Percentiles rank a stretch among this genome's conserved stretches.
phyloP scores from a whole-genome alignment of 75 land plant species.

The Ceratopteris richardii region DNA sequence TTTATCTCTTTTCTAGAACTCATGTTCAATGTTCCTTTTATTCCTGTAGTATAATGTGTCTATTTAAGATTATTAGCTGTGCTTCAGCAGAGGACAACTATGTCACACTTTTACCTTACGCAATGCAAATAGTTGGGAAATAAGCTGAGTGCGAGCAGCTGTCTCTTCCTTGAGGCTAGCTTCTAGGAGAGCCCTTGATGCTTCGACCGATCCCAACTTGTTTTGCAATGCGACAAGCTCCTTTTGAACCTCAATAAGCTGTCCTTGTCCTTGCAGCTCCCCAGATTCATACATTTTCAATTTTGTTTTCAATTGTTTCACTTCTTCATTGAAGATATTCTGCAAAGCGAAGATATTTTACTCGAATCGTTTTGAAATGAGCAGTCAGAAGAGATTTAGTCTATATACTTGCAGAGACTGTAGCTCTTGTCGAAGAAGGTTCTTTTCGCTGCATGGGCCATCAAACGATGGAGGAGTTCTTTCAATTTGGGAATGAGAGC shows the following conservation, averaged over 20 bases:
- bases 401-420: slow-evolving; percentile 25
- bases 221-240: slow-evolving; percentile 21
- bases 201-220: slow-evolving; percentile 21
- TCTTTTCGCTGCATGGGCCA: slow-evolving; percentile 18
- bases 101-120: slow-evolving; percentile 19
- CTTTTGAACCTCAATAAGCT: slow-evolving; percentile 17
- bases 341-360: not conserved
- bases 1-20: no score
- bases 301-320: slow-evolving; percentile 29
- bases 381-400: not conserved
- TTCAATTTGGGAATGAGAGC: not conserved
- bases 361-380: not conserved
- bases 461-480: slow-evolving; percentile 4
- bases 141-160: slow-evolving; percentile 28
- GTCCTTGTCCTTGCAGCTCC: slow-evolving; percentile 15
- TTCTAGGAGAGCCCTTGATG: slow-evolving; percentile 22
- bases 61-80: no score
- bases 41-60: no score
- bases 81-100: no score
- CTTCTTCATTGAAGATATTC: slow-evolving; percentile 31
- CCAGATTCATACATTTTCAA: slow-evolving; percentile 25
- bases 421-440: slow-evolving; percentile 30
- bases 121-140: slow-evolving; percentile 24
- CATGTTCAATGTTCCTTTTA: no score
- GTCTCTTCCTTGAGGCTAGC: slow-evolving; percentile 31